phyloP scores from a whole-genome alignment of 176 grass and related monocot genomes.

The Zizania latifolia region DNA sequence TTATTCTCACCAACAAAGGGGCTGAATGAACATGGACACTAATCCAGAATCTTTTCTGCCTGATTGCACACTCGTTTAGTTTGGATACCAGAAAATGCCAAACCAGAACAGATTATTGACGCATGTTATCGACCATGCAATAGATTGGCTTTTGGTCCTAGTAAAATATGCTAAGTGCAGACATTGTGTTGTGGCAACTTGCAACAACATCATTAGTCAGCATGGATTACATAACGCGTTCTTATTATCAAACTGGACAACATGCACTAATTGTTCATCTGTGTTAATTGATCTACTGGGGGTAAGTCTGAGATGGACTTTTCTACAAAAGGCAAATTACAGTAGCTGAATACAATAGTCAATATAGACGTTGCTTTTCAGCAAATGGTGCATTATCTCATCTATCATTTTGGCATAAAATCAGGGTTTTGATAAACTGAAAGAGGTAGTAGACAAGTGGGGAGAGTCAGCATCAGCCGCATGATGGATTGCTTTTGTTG shows the following conservation, averaged over 20 bases:
- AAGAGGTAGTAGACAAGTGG: constrained; percentile 65
- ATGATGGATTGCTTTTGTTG: neutral
- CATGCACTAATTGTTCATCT: neutral
- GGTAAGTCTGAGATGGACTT: neutral
- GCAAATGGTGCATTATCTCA: neutral
- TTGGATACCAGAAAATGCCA: neutral
- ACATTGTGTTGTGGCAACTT: neutral
- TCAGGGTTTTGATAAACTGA: constrained; percentile 90
- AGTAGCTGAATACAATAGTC: neutral
- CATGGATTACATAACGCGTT: neutral
- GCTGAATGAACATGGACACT: neutral
- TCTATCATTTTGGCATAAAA: neutral
- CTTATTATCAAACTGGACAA: neutral
- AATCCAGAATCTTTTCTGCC: neutral
- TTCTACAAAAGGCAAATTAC: neutral
- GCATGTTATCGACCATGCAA: neutral
- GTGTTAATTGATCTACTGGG: neutral
- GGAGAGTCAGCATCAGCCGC: constrained; percentile 32
- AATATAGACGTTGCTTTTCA: neutral
- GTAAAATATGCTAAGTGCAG: neutral
- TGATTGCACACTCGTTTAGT: neutral
- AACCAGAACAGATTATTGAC: neutral
- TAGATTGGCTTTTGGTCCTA: neutral
- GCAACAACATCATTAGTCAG: neutral
- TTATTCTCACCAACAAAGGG: neutral